Base-by-base conservation (phyloP, 495 filamentous ascomycete genomes). In the Hypoxylon rickii region DNA sequence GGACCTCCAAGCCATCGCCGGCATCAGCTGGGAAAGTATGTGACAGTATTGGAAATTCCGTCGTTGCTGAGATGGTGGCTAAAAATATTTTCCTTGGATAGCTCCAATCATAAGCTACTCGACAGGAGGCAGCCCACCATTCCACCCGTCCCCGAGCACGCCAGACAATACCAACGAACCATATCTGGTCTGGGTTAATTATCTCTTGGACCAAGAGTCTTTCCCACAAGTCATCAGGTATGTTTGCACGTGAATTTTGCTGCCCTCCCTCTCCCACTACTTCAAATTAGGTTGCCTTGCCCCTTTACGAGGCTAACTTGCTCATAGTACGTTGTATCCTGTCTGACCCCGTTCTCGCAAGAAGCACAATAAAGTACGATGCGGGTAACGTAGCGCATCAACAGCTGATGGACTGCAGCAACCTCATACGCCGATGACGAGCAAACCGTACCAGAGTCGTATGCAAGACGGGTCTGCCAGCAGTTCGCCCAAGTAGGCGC, bases 371-470 rank as follows among this genome's bases (percentile, higher is more conserved):
- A 3, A 12, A 2, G 15, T 3, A 24, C 29, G 29, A 26, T 8
- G 1, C 11, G 26, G 19, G 21, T 31, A n/a, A n/a, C n/a, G n/a
- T n/a, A n/a, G 24, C 2, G 17, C 10, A 21, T 7, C 15, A 51
- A 29, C 3, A 17, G 34, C 51, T 61, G 39, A 61, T 37, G 32
- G 20, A 8, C 1, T 7, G 11, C 11, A 61, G 58, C 87, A 29
- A 90, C 84, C 36, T 90, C 86, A 0, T 96, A 94, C 66, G 89
- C 88, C 33, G 89, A 93, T 58, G 82, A 91, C 39, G 90, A 96
- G 66, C 73, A 92, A 73, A 87, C 83, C 3, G 80, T 94, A 0
- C 88, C 89, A 0, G 64, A 75, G 26, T 67, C 76, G 1, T 95
- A 91, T 60, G 84, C 88, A 34, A 72, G 73, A 36, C 79, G 75